These are phyloP conservation scores for Myxozyma sirexii DNA, from an alignment of 805 yeast species.

Conservation along the genomic window DNA sequence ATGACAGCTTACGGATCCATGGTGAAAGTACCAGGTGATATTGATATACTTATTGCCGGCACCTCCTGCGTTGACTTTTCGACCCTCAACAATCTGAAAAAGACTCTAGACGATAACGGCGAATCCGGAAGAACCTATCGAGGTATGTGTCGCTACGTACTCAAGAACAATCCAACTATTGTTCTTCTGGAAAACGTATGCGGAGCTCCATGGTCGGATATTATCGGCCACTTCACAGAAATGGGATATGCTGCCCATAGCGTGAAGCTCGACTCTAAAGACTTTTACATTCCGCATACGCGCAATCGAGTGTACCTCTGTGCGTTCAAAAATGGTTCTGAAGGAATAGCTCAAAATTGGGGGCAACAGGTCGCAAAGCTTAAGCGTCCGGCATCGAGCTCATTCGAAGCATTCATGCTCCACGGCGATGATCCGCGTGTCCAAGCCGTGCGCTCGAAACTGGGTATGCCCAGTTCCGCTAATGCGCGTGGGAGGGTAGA, in stretches of 20 bases:
- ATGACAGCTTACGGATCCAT: slow-evolving; percentile 17
- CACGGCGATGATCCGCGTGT: slow-evolving; percentile 20
- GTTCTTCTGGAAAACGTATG: slow-evolving; percentile 23
- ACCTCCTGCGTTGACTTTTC: slow-evolving; percentile 26
- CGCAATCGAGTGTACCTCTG: slow-evolving; percentile 19
- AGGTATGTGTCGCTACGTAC: slow-evolving; percentile 19
- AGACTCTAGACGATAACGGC: slow-evolving; percentile 8
- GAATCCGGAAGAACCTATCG: slow-evolving; percentile 20
- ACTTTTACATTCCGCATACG: slow-evolving; percentile 22
- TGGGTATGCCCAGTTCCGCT: neutral
- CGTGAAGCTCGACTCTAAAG: slow-evolving; percentile 15
- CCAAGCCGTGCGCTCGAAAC: neutral
- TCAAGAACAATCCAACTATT: slow-evolving; percentile 5
- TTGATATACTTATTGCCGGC: slow-evolving; percentile 22
- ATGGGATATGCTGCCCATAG: slow-evolving; percentile 10
- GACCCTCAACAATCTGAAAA: slow-evolving; percentile 12
- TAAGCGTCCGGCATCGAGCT: slow-evolving; percentile 17
- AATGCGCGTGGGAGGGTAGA: neutral
- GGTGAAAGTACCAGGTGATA: slow-evolving; percentile 15
- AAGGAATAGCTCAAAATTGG: slow-evolving; percentile 6
- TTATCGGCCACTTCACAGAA: slow-evolving; percentile 4
- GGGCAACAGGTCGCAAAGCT: neutral
- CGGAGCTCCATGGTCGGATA: slow-evolving; percentile 18
- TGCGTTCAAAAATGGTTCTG: slow-evolving; percentile 6
- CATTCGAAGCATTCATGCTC: slow-evolving; percentile 21